Conservation (phyloP, 163 green algal genomes). For the Prototheca stagnorum region DNA sequence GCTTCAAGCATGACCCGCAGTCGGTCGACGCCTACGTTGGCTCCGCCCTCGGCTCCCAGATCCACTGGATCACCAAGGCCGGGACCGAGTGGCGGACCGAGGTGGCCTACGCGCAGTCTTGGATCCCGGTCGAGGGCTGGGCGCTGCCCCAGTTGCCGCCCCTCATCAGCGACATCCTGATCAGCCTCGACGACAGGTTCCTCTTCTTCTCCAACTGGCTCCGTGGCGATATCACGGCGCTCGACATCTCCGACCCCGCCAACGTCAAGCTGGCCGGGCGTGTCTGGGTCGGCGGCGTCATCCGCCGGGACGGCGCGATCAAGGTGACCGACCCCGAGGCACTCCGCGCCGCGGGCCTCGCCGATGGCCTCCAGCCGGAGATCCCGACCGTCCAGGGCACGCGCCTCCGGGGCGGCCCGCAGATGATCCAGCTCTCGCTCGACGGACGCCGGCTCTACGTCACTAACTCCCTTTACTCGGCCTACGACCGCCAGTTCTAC, state of each 20-base stretch:
- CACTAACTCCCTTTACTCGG: slow-evolving; percentile 51
- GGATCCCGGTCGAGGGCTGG: slow-evolving; percentile 48
- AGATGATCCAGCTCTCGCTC: slow-evolving; percentile 72
- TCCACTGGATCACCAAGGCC: slow-evolving; percentile 36
- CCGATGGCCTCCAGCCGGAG: slow-evolving; percentile 23
- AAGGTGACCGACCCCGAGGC: slow-evolving; percentile 31
- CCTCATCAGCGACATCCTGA: slow-evolving; percentile 76
- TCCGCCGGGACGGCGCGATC: slow-evolving; percentile 34
- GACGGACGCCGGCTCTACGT: slow-evolving; percentile 66
- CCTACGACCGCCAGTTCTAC: slow-evolving; percentile 78
- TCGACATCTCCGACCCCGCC: slow-evolving; percentile 58
- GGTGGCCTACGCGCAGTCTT: slow-evolving; percentile 31
- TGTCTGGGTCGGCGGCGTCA: slow-evolving; percentile 52
- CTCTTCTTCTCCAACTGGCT: slow-evolving; percentile 64
- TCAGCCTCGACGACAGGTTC: slow-evolving; percentile 58
- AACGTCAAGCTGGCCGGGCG: slow-evolving; percentile 39
- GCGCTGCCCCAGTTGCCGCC: slow-evolving; percentile 58
- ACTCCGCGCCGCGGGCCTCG: slow-evolving; percentile 41
- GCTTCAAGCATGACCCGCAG: slow-evolving; percentile 50
- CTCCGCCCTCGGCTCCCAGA: slow-evolving; percentile 53
- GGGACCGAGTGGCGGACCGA: slow-evolving; percentile 19
- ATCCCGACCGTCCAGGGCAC: slow-evolving; percentile 34
- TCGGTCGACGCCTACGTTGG: slow-evolving; percentile 41
- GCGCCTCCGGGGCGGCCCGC: slow-evolving; percentile 45
- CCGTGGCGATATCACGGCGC: slow-evolving; percentile 54